Percentiles rank a stretch among this genome's conserved stretches.
Conservation (phyloP, 768 basidiomycete species). For the Suillus subaureus region DNA sequence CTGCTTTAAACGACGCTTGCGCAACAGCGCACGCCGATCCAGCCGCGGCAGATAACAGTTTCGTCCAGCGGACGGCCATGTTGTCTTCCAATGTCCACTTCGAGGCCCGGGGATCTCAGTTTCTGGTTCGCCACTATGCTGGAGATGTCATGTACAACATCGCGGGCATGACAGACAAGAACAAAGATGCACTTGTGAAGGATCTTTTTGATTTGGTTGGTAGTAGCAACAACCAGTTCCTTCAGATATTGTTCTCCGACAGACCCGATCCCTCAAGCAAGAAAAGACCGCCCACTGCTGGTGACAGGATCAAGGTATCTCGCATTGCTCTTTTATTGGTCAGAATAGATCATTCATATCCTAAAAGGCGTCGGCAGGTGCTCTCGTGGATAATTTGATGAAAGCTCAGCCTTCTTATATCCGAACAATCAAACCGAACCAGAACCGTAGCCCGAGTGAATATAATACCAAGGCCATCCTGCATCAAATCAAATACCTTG, state of each 20-base stretch:
- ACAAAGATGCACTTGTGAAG: constrained; percentile 96
- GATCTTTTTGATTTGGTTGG: constrained; percentile 91
- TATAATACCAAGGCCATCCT: constrained; percentile 94
- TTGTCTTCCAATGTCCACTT: constrained; percentile 90
- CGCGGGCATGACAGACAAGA: constrained; percentile 99
- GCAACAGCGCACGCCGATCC: constrained; percentile 99
- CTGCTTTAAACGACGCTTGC: constrained; percentile 97
- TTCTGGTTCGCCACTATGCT: constrained; percentile 95
- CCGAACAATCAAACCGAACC: constrained; percentile 98
- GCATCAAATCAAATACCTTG: constrained; percentile 99
- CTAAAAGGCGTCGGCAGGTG: constrained; percentile 82
- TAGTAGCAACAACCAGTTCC: constrained; percentile 77
- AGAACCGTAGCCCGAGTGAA: constrained; percentile 90
- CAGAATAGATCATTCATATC: neutral
- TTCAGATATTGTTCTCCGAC: constrained; percentile 90
- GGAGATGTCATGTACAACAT: constrained; percentile 99
- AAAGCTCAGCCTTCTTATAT: constrained; percentile 97
- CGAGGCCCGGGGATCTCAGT: constrained; percentile 91
- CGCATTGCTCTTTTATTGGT: neutral
- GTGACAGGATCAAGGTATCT: constrained; percentile 92
- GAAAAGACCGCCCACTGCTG: constrained; percentile 96
- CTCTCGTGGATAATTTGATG: constrained; percentile 97
- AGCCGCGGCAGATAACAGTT: constrained; percentile 93
- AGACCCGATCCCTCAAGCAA: constrained; percentile 95
- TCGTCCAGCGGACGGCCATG: constrained; percentile 85